phyloP scores from a whole-genome alignment of 2,329 filamentous ascomycete genomes.

The Davidsoniella neocaledoniae region DNA sequence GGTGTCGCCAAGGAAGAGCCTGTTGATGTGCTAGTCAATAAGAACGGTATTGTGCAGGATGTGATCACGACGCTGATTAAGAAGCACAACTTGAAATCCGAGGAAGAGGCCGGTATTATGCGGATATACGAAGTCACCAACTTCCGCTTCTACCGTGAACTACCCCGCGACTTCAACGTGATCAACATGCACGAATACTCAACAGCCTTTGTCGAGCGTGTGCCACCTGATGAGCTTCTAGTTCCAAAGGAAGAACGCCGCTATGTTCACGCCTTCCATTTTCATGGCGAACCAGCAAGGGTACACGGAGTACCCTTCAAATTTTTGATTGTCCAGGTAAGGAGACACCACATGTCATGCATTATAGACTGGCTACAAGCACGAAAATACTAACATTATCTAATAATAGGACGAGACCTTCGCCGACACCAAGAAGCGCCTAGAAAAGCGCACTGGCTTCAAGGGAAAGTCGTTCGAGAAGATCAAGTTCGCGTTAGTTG shows the following conservation, averaged over 20 bases:
- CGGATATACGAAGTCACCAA: constrained; percentile 70
- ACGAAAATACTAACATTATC: constrained; percentile 8
- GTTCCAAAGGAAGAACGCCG: constrained; percentile 29
- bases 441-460: constrained; percentile 81
- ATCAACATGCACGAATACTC: constrained; percentile 74
- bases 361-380: too few relatives aligned
- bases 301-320: constrained; percentile 81
- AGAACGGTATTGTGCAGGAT: constrained; percentile 67
- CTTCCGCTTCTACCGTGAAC: constrained; percentile 69
- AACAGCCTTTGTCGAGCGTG: constrained; percentile 61
- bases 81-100: constrained; percentile 64
- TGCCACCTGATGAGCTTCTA: constrained; percentile 56
- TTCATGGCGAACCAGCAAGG: constrained; percentile 74
- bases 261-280: constrained; percentile 73
- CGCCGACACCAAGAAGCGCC: constrained; percentile 80
- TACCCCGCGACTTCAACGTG: constrained; percentile 55
- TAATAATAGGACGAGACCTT: constrained; percentile 57
- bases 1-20: constrained; percentile 83
- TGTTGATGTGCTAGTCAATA: constrained; percentile 71
- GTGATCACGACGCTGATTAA: constrained; percentile 60
- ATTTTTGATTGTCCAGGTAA: constrained; percentile 67
- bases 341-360: constrained; percentile 14
- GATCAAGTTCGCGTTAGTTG: constrained; percentile 82
- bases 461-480: constrained; percentile 98
- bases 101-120: constrained; percentile 50